A percentile compares a stretch with the other conserved stretches of the same genome.
These are phyloP conservation scores for Wickerhamomyces mucosus DNA, from an alignment of 805 yeast genomes.

Conservation along the genomic window DNA sequence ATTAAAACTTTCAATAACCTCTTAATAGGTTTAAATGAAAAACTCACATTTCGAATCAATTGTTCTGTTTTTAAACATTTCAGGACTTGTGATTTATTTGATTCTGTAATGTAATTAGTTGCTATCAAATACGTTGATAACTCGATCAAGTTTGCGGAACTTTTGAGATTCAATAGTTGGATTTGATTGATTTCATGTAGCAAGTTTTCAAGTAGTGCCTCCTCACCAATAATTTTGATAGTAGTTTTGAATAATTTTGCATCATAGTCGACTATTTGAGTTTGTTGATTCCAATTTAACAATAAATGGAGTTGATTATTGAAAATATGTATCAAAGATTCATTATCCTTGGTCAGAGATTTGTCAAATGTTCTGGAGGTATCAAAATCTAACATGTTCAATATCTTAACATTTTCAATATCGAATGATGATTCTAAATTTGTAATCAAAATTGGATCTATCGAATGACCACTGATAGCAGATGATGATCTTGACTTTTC, in stretches of 20 bases:
- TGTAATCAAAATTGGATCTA: slow-evolving; percentile 3
- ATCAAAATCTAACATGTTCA: not conserved
- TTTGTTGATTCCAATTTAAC: slow-evolving; percentile 17
- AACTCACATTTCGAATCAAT: slow-evolving; percentile 1
- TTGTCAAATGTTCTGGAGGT: not conserved
- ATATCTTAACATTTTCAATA: not conserved
- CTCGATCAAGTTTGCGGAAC: too few species aligned
- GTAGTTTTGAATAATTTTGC: slow-evolving; percentile 9
- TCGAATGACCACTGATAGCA: not conserved
- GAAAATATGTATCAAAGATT: slow-evolving; percentile 10
- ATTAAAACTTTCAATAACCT: slow-evolving; percentile 4
- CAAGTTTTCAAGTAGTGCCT: slow-evolving; percentile 12
- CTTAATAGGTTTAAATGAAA: slow-evolving; percentile 2
- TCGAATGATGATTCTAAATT: not conserved
- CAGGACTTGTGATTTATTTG: too few species aligned
- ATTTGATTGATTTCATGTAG: slow-evolving; percentile 10
- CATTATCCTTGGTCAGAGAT: too few species aligned
- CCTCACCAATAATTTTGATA: slow-evolving; percentile 12
- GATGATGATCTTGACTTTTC: slow-evolving; percentile 4
- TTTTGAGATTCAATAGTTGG: too few species aligned
- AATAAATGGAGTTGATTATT: slow-evolving; percentile 12
- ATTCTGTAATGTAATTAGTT: too few species aligned
- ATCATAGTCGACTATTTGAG: slow-evolving; percentile 12
- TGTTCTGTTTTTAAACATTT: slow-evolving; percentile 3
- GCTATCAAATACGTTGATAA: too few species aligned